Base-by-base conservation (phyloP, 2,329 filamentous ascomycete species). In the Pestalotiopsis sp. region DNA sequence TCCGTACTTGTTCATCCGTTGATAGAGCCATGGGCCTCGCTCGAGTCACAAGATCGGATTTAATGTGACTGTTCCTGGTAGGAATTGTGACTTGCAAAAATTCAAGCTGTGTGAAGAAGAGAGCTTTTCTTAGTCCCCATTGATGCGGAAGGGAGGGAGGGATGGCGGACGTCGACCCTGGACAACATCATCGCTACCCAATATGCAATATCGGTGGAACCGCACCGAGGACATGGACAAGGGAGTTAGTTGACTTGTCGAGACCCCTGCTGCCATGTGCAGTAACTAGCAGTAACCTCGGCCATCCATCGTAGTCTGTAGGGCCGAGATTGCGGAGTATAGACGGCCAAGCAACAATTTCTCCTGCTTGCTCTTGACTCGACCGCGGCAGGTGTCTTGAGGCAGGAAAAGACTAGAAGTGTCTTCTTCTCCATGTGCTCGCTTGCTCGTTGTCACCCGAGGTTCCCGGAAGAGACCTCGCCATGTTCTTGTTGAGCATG, bases 231-330 rank as follows among this genome's bases (percentile, higher is more conserved):
- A 52, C 62, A 45, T 64, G 62, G 62, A 52, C 23, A 49, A n/a
- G 62, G 62, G 27, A 39, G 38, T 52, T 23, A 52, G 45, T 27
- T 25, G 62, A 36, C 62, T 52, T 25, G n/a, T n/a, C 17, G n/a
- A 27, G 17, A 52, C 38, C 62, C 62, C 62, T 64, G 62, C 62
- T 45, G 62, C 62, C 62, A 64, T 64, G 62, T 64, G 62, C 38
- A 64, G 41, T 6, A 45, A 39, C 41, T 38, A 25, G 62, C 38
- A 64, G 41, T 6, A 45, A 39, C 41, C 62, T 45, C 62, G 17
- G 41, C 27, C n/a, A 39, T n/a, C 59, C 59, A 41, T 31, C 45
- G 45, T 52, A 52, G 45, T 20, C 17, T 20, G 39, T 38, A 64
- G 39, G 61, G 39, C n/a, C 61, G 25, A 52, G 23, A 59, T 59